phyloP scores from a whole-genome alignment of 257 asterid genomes.

The Capsicum chinense region DNA sequence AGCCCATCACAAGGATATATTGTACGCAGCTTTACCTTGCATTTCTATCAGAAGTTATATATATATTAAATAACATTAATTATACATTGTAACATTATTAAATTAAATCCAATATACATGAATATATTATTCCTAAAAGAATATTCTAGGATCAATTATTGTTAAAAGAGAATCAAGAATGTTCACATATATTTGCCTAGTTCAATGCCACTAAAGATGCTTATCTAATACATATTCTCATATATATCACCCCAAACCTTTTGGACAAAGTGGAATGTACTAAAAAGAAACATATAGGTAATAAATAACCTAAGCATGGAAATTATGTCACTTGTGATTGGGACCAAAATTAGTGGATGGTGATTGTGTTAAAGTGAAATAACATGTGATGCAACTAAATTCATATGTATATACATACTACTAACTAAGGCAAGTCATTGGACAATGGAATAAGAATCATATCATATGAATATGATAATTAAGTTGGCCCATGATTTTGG shows the following conservation, averaged over 20 bases:
- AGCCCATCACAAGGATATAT: too few species aligned
- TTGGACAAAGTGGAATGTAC: constrained; percentile 25
- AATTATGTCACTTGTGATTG: constrained; percentile 18
- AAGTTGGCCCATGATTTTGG: not conserved
- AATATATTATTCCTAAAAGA: not conserved
- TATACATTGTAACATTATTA: too few species aligned
- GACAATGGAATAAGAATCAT: not conserved
- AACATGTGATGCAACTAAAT: not conserved
- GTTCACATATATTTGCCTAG: not conserved
- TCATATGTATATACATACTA: not conserved
- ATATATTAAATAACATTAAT: too few species aligned
- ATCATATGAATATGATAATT: not conserved
- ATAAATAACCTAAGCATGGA: not conserved
- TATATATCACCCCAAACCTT: constrained; percentile 4
- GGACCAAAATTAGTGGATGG: constrained; percentile 13
- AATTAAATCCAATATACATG: too few species aligned
- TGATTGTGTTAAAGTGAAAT: constrained; percentile 8
- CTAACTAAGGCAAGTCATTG: not conserved
- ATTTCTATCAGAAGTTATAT: too few species aligned
- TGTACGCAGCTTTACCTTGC: too few species aligned
- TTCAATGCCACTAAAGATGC: not conserved
- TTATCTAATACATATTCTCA: not conserved
- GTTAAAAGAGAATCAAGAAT: not conserved
- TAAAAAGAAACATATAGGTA: not conserved
- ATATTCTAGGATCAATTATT: not conserved